These are phyloP conservation scores for Talaromyces piceae DNA, from an alignment of 2,329 filamentous ascomycete genomes.

Conservation along the genomic window DNA sequence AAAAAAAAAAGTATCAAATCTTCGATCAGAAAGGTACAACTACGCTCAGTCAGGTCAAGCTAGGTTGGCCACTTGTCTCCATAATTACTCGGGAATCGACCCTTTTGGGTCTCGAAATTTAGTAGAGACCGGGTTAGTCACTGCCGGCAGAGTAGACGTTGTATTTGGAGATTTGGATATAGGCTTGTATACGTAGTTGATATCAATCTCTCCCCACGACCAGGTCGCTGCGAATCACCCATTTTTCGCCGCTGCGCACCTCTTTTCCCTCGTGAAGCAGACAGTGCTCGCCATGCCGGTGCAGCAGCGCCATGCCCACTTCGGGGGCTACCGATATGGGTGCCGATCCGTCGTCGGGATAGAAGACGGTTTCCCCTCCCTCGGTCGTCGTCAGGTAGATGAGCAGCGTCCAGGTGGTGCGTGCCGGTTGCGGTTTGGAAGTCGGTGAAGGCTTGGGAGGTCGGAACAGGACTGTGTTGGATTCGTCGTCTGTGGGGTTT, in stretches of 20 bases:
- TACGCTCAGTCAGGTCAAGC: no score
- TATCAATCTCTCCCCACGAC: conserved; percentile 26
- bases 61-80: background rate
- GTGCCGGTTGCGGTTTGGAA: conserved; percentile 43
- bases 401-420: conserved; percentile 85
- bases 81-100: no score
- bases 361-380: conserved; percentile 89
- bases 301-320: conserved; percentile 77
- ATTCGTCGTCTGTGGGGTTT: conserved; percentile 75
- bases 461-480: conserved; percentile 59
- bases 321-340: conserved; percentile 68
- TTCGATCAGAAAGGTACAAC: background rate
- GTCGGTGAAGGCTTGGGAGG: conserved; percentile 33
- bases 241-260: conserved; percentile 76
- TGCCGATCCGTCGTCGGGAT: conserved; percentile 54
- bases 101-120: no score
- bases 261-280: conserved; percentile 81
- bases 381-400: conserved; percentile 79
- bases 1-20: background rate
- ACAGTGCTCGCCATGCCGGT: conserved; percentile 84
- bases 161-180: no score
- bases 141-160: background rate
- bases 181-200: no score
- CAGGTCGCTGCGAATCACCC: conserved; percentile 80
- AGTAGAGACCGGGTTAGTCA: background rate